Evolutionary conservation across 495 filamentous ascomycete genomes (phyloP), one percentile per base, ranked within the genome.

Genomic region (Penicillium parvum): DNA sequence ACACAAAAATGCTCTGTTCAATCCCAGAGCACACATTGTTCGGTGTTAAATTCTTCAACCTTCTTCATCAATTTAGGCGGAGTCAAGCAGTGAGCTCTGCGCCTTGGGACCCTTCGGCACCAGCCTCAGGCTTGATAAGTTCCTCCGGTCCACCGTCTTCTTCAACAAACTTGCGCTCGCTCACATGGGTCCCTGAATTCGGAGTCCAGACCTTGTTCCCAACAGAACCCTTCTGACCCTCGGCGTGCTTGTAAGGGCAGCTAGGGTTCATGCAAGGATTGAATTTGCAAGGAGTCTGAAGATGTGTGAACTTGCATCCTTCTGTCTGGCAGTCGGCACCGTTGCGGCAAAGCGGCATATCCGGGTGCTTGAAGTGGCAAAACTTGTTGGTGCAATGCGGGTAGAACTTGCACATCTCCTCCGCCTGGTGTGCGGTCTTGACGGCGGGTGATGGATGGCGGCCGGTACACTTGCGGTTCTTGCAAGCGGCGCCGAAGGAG

Each of bases 351-450:
- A 88, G 79, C 9, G 85, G 82, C 64, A 88, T 86, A 37, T 61
- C 66, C 11, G 84, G 84, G 49, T 99, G 92, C 60, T 82, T 82
- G 72, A 95, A 99, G 7, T 85, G 78, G 58, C 92, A 99, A 43
- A 74, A 66, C 6, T 83, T 75, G 59, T 95, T 95, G 27, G 85
- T 83, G 73, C 92, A 99, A 68, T 96, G 85, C 28, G 92, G 90
- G 63, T 81, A 96, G 74, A 91, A 99, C 55, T 82, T 86, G 82
- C 92, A 99, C 55, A 95, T 83, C 58, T 83, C 77, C 58, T 95
- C 85, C 35, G 81, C 75, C 61, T 92, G 84, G 64, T 88, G 84
- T 9, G 81, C 80, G 23, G 76, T 61, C 60, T 81, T 86, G 46
- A 83, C 74, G 7, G 91, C 88, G 8, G 94, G 92, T 14, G 92